Evolutionary conservation across 331 rosid species (phyloP).

Genomic region (Quercus phellos): DNA sequence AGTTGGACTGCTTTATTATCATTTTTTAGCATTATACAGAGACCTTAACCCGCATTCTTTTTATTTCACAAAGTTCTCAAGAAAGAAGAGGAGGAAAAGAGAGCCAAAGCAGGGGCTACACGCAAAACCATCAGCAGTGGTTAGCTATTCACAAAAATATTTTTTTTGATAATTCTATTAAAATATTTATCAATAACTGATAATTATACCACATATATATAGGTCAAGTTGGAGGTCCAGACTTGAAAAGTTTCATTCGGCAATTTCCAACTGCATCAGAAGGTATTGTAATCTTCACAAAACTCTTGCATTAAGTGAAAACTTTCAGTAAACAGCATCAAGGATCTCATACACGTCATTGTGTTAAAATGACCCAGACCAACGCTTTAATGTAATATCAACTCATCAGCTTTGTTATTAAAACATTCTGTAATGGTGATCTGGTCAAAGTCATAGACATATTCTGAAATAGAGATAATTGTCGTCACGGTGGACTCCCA

Average conservation of each 20-base stretch:
- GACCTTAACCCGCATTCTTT: constrained; percentile 15
- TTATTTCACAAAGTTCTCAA: constrained; percentile 52
- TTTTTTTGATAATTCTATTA: neutral
- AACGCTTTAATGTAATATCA: neutral
- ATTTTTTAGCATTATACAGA: constrained; percentile 5
- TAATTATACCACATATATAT: constrained; percentile 7
- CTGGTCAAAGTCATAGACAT: neutral
- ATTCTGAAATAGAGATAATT: neutral
- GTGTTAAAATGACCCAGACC: neutral
- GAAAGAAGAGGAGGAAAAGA: constrained; percentile 87
- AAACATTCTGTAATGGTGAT: neutral
- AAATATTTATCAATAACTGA: constrained; percentile 13
- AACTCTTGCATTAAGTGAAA: neutral
- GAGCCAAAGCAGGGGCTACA: constrained; percentile 51
- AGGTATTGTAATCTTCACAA: constrained; percentile 36
- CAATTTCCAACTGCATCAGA: constrained; percentile 64
- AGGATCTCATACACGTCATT: neutral
- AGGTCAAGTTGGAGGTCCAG: constrained; percentile 69
- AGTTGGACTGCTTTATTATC: neutral
- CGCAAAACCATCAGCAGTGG: constrained; percentile 48
- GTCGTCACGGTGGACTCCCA: neutral
- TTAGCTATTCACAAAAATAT: constrained; percentile 29
- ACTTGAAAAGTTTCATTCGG: constrained; percentile 74
- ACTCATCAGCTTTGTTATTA: neutral
- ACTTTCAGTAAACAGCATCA: neutral